phyloP scores from a whole-genome alignment of 2,329 filamentous ascomycete genomes.

The Colletotrichum chrysophilum region DNA sequence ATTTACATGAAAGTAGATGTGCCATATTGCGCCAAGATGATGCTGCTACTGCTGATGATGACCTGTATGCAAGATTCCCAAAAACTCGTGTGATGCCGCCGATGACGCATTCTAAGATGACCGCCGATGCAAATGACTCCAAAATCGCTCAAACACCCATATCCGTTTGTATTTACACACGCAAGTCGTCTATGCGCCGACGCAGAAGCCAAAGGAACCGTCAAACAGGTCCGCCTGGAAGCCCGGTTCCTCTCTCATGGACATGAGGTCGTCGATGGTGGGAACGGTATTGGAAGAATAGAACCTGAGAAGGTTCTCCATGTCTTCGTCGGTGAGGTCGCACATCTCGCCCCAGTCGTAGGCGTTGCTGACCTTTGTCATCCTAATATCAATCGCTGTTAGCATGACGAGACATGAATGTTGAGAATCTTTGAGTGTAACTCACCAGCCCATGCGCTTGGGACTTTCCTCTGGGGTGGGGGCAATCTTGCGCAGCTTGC shows the following conservation, averaged over 20 bases:
- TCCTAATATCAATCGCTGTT: conserved; percentile 57
- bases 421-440: neutral
- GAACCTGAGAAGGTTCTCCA: conserved; percentile 81
- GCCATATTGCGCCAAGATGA: neutral
- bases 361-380: conserved; percentile 87
- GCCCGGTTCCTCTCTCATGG: conserved; percentile 53
- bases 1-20: neutral
- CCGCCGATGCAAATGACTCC: conserved; percentile 7
- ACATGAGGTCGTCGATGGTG: conserved; percentile 57
- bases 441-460: conserved; percentile 88
- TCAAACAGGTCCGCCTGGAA: conserved; percentile 60
- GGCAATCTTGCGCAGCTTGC: conserved; percentile 78
- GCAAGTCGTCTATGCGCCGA: conserved; percentile 39
- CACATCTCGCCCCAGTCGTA: conserved; percentile 88
- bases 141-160: conserved; percentile 15
- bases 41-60: neutral
- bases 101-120: neutral
- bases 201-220: conserved; percentile 64
- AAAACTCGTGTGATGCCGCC: neutral
- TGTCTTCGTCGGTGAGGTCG: conserved; percentile 80
- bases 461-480: conserved; percentile 76
- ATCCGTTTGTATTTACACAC: conserved; percentile 5
- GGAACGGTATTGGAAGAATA: conserved; percentile 67
- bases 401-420: neutral
- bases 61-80: neutral